Conservation (phyloP, 202 grass and related monocot genomes). For the Elaeis oleifera region DNA sequence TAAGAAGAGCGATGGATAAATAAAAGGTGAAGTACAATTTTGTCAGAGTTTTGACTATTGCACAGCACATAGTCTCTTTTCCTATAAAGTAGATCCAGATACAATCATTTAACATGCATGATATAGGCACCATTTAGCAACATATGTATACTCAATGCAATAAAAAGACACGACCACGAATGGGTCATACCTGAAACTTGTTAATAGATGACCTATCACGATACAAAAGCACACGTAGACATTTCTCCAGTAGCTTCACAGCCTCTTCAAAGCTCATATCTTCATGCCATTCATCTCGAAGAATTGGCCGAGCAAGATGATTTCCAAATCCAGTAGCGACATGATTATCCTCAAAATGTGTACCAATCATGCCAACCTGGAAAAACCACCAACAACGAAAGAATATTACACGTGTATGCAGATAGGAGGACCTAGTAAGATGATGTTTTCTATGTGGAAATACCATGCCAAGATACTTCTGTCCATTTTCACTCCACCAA, state of each 20-base stretch:
- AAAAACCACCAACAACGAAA: background rate
- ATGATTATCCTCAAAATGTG: conserved; percentile 95
- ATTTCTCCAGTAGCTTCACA: conserved; percentile 98
- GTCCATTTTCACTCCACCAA: conserved; percentile 96
- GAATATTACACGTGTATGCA: too few relatives aligned
- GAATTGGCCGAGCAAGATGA: conserved; percentile 84
- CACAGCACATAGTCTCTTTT: too few relatives aligned
- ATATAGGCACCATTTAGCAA: too few relatives aligned
- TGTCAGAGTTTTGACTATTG: too few relatives aligned
- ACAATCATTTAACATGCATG: too few relatives aligned
- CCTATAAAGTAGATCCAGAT: too few relatives aligned
- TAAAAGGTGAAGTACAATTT: too few relatives aligned
- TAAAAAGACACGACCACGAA: background rate
- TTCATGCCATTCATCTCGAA: conserved; percentile 82
- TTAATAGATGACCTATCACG: conserved; percentile 94
- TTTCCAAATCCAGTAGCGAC: conserved; percentile 96
- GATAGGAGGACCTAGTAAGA: background rate
- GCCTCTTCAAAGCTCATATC: conserved; percentile 98
- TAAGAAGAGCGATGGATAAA: too few relatives aligned
- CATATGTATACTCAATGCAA: too few relatives aligned
- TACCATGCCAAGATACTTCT: conserved; percentile 99
- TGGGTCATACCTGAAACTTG: conserved; percentile 80
- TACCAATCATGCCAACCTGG: conserved; percentile 98
- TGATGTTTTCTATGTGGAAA: background rate
- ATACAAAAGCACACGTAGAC: conserved; percentile 88